Evolutionary conservation across 225 moss, liverwort and hornwort genomes (phyloP), one percentile per base, ranked within the genome.

Genomic region (Climacium dendroides): DNA sequence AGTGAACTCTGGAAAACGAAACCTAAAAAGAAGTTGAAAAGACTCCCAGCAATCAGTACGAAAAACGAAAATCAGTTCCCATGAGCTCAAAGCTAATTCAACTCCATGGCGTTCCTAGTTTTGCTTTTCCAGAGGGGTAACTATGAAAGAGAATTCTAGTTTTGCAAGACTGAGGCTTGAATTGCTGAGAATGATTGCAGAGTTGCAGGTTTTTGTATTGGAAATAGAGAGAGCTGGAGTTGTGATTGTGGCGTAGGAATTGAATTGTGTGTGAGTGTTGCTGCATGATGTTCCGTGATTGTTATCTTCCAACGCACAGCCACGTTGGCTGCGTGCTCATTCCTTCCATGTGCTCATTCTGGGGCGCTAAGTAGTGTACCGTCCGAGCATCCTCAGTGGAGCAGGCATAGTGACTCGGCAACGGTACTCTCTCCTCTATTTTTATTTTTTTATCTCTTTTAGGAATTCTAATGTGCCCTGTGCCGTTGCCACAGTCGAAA

Each of bases 241-340:
- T 64, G 65, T 10, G 85, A 85, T 85, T 65, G 54, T 64, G 32
- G 79, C 18, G 55, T 34, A 15, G 59, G 47, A 57, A 35, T 84
- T 73, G 48, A n/a, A 63, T 34, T 78, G 25, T 17, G 41, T 15
- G 45, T 35, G 52, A 50, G 50, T 11, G 80, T 7, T 45, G 85
- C 52, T 81, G 88, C 83, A 82, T 66, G 82, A 50, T 77, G 35
- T 66, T 66, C 52, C 65, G 82, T 70, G 62, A 54, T 57, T 45
- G 76, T 86, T 86, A 83, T 89, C 91, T 48, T 85, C 82, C 86
- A 86, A 86, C 82, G 83, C 89, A 89, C 78, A 25, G 78, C 89
- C 89, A 89, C 89, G 89, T 89, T 89, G 82, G 89, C 86, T 66
- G 82, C 83, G 55, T 52, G 53, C 37, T 11, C 65, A 45, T 53